Evolutionary conservation across 208 protist species (phyloP), one percentile per base, ranked within the genome.

Genomic region (Leishmania guyanensis): DNA sequence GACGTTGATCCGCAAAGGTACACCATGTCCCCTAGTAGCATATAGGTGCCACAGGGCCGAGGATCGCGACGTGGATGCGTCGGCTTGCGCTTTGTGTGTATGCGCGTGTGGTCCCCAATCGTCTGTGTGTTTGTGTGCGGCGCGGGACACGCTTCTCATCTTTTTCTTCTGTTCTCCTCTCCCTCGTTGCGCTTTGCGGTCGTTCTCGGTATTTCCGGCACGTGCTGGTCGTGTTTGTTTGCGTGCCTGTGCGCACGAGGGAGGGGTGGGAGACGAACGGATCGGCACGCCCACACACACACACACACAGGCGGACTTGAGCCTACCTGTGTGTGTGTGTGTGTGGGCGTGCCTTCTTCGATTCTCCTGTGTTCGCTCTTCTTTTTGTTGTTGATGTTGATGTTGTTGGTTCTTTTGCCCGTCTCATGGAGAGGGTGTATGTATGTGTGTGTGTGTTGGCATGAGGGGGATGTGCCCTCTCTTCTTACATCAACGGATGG

Each of bases 1-100:
- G 88, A 88, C 46, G 78, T 87, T 22, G 84, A 88, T 22, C 82
- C 70, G 22, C 78, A 80, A 60, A 50, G 69, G 5, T 86, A 84
- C 77, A 77, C 78, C n/a, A 85, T 86, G 83, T 80, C 84, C 0
- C 78, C 84, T 33, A 78, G 80, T 14, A 84, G 79, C 43, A n/a
- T 87, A 51, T 87, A 70, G 43, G 20, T 20, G 17, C 6, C 14
- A 14, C 50, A 76, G 22, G 50, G n/a, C 29, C 36, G 48, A 22
- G 14, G 33, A n/a, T 10, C 50, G 29, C 50, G 48, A 76, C 6
- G 5, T 36, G 17, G 72, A 43, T 33, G 43, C 68, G 3, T 51
- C 46, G 22, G 6, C 17, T 72, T 51, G 5, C 33, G 22, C 43
- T 51, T 51, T 17, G 1, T 26, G 22, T 17, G 68, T 9, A 29